phyloP scores from a whole-genome alignment of 352 stramenopile species.

The Pythium sp. region DNA sequence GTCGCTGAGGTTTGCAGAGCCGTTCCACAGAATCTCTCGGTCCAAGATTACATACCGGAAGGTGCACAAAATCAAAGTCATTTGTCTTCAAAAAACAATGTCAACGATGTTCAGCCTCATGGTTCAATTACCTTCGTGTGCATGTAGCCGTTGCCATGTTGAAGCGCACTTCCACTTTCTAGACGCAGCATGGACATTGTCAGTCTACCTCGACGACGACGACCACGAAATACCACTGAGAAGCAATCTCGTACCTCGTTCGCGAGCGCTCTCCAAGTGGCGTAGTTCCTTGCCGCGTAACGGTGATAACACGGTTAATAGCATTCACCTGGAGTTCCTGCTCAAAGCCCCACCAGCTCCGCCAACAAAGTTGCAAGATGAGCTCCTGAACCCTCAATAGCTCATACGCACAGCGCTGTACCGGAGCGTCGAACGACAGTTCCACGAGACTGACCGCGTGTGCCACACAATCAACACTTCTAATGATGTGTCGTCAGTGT shows the following conservation, averaged over 20 bases:
- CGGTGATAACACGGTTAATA: too few relatives aligned
- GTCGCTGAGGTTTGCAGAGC: too few relatives aligned
- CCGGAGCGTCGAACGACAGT: not conserved
- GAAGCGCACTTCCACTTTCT: not conserved
- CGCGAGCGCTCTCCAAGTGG: too few relatives aligned
- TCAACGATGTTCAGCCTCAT: too few relatives aligned
- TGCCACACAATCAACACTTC: not conserved
- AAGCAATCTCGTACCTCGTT: not conserved
- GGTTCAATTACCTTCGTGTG: not conserved
- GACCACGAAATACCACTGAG: too few relatives aligned
- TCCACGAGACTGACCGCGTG: constrained; percentile 4
- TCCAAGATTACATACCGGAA: not conserved
- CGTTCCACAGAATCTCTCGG: too few relatives aligned
- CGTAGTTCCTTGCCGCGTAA: too few relatives aligned
- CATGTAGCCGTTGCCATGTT: not conserved
- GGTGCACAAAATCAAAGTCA: not conserved
- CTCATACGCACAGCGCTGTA: not conserved
- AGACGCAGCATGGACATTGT: not conserved
- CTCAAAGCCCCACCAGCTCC: not conserved
- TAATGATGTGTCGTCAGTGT: not conserved
- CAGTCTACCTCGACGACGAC: too few relatives aligned
- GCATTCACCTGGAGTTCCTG: too few relatives aligned
- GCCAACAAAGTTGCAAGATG: not conserved
- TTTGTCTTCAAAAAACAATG: not conserved
- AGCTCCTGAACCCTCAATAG: not conserved